Percentiles rank a stretch among this genome's conserved stretches.
These are phyloP conservation scores for Botrytis hyacinthi DNA, from an alignment of 2,329 filamentous ascomycete species.

Conservation along the genomic window DNA sequence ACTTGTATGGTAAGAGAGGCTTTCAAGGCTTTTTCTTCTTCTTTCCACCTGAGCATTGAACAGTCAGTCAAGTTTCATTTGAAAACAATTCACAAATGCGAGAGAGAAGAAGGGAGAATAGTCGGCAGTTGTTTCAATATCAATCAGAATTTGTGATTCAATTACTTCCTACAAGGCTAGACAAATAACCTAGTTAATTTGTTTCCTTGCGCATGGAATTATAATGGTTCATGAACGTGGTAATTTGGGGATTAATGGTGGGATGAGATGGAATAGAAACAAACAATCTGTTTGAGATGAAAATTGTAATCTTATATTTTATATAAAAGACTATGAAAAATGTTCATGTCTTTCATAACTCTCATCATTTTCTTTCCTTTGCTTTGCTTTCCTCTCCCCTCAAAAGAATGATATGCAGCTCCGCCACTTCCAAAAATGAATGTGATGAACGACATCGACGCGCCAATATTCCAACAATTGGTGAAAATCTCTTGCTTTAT, in stretches of 20 bases:
- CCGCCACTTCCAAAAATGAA: constrained; percentile 1
- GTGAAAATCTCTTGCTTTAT: constrained; percentile 1
- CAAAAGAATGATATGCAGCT: not conserved
- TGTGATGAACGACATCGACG: not conserved
- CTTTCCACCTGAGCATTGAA: not conserved
- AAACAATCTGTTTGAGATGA: not conserved
- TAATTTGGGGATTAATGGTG: not conserved
- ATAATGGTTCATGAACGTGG: not conserved
- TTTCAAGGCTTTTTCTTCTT: not conserved
- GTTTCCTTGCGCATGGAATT: not conserved
- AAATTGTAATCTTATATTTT: not conserved
- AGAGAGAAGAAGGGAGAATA: not conserved
- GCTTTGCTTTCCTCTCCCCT: not conserved
- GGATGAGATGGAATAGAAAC: not conserved
- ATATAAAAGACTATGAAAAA: not conserved
- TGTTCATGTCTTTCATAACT: not conserved
- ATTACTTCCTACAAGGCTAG: not conserved
- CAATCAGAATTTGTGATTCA: not conserved
- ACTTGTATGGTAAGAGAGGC: not conserved
- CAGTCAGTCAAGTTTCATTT: not conserved
- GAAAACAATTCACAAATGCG: not conserved
- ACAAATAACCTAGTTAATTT: not conserved
- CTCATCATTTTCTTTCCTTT: not conserved
- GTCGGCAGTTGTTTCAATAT: not conserved
- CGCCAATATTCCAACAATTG: constrained; percentile 1